Base-by-base conservation (phyloP, 2,329 filamentous ascomycete species). In the Hypoxylon sp. region DNA sequence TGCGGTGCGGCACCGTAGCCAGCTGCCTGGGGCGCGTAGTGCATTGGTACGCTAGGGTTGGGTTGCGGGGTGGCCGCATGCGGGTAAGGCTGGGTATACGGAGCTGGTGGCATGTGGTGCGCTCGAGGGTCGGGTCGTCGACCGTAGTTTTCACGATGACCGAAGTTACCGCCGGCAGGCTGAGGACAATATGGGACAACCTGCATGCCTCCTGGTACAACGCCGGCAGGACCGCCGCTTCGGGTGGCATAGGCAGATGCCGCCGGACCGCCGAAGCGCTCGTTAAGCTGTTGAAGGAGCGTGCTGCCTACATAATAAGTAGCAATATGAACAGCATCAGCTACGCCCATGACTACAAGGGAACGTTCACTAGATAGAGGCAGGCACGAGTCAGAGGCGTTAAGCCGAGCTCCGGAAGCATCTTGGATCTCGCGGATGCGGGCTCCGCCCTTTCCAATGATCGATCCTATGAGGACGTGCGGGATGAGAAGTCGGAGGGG, bases 301-400 rank as follows among this genome's bases (percentile, higher is more conserved):
- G 96, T 99, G 80, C 95, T 97, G 60, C 94, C 95, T 69, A 99
- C 94, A 76, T 99, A 99, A 84, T 98, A 99, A 37, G 96, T 97
- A 51, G 96, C 96, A 79, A 99, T 99, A 81, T 99, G 96, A 51
- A 99, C 95, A 63, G 96, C 95, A 82, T 99, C 96, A 57, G 96
- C 96, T 63, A 99, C 96, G 78, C 96, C 96, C 81, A 98, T 93
- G 29, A 99, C 94, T 54, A 99, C 95, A 51, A 99, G 88, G n/a
- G 96, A 98, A 50, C 96, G 92, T 82, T 99, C 96, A 64, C 94
- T 97, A 16, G 96, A 99, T 66, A 97, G 87, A 51, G 96, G 96
- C 60, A 99, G 87, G 77, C 94, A 97, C 4, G 94, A 91, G 79
- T 98, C 96, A 5, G 96, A 99, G 25, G 96, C 96, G 79, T 99